phyloP scores from a whole-genome alignment of 805 yeast species.

The Priceomyces medius region DNA sequence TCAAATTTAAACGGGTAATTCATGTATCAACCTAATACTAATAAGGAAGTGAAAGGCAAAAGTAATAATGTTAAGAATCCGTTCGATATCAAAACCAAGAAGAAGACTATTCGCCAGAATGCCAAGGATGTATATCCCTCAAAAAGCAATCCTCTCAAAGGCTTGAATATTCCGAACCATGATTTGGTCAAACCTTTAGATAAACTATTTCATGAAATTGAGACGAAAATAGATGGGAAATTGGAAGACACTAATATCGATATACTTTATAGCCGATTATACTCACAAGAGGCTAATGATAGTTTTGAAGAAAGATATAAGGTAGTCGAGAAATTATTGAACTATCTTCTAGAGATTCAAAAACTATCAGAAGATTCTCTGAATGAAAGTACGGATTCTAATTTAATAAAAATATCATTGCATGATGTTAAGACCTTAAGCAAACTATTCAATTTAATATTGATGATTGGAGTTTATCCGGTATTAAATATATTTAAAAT shows the following conservation, averaged over 20 bases:
- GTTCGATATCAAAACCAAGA: constrained; percentile 22
- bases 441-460: constrained; percentile 58
- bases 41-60: too few species aligned
- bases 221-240: constrained; percentile 20
- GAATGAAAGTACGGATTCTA: constrained; percentile 19
- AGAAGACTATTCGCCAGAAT: constrained; percentile 29
- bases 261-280: constrained; percentile 11
- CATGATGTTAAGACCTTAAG: constrained; percentile 82
- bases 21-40: too few species aligned
- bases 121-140: constrained; percentile 31
- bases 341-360: constrained; percentile 40
- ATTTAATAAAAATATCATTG: constrained; percentile 64
- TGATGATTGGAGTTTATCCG: constrained; percentile 71
- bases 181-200: constrained; percentile 34
- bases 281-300: constrained; percentile 1
- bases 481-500: constrained; percentile 51
- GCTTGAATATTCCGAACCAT: constrained; percentile 32
- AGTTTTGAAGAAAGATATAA: constrained; percentile 10
- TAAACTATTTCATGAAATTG: constrained; percentile 29
- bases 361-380: constrained; percentile 27
- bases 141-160: constrained; percentile 19
- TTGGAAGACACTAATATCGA: constrained; percentile 23
- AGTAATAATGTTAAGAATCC: constrained; percentile 24
- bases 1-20: too few species aligned
- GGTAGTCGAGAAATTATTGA: constrained; percentile 32